phyloP scores from a whole-genome alignment of 768 basidiomycete genomes.

The Serendipita sp. region DNA sequence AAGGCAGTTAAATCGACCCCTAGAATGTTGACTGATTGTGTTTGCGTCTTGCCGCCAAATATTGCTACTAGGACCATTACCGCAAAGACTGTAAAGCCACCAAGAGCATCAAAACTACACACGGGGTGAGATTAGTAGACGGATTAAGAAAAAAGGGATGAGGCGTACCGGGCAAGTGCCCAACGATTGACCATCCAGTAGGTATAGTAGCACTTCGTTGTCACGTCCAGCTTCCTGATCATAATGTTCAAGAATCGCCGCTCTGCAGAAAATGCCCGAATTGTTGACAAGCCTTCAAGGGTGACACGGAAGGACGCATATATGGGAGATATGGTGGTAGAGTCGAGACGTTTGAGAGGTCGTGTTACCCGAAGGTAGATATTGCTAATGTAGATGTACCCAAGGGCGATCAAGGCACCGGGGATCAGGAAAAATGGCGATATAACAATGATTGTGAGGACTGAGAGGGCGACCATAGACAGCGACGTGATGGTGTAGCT shows the following conservation, averaged over 20 bases:
- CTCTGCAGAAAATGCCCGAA: constrained; percentile 81
- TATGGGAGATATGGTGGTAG: constrained; percentile 71
- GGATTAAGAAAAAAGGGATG: background rate
- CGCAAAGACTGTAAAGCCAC: constrained; percentile 53
- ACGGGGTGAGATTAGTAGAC: background rate
- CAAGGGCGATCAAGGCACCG: constrained; percentile 36
- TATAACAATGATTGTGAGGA: constrained; percentile 28
- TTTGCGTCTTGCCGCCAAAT: constrained; percentile 27
- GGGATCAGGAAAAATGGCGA: constrained; percentile 78
- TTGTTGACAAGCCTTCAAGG: constrained; percentile 57
- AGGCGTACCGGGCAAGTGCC: constrained; percentile 30
- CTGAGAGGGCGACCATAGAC: constrained; percentile 24
- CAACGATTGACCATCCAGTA: constrained; percentile 87
- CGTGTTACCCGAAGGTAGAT: constrained; percentile 51
- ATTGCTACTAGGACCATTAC: constrained; percentile 61
- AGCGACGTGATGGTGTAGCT: constrained; percentile 9
- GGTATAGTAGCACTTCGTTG: constrained; percentile 36
- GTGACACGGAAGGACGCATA: constrained; percentile 49
- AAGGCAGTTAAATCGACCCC: constrained; percentile 35
- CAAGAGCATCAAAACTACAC: constrained; percentile 66
- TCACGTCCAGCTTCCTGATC: constrained; percentile 57
- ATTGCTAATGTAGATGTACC: constrained; percentile 36
- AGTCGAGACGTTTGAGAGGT: constrained; percentile 75
- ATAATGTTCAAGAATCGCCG: constrained; percentile 57
- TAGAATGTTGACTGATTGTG: background rate